Evolutionary conservation across 2,329 filamentous ascomycete species (phyloP).

Genomic region (Blastomyces silverae): DNA sequence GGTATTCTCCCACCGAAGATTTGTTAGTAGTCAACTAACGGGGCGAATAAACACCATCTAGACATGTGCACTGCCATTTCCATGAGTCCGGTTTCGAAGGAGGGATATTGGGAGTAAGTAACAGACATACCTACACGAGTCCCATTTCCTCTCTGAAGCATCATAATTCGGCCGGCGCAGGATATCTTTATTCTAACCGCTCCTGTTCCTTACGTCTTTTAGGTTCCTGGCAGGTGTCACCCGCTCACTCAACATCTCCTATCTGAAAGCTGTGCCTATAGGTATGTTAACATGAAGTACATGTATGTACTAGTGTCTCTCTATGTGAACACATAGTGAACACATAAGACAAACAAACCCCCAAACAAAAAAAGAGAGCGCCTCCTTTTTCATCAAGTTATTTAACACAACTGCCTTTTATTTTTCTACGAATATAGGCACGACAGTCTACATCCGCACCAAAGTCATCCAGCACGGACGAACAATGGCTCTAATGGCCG

Average conservation of each 20-base stretch:
- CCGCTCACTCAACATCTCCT: conserved; percentile 47
- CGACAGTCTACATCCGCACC: conserved; percentile 40
- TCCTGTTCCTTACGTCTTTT: background rate
- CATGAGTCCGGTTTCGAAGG: conserved; percentile 44
- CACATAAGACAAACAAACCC: no score
- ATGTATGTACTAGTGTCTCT: no score
- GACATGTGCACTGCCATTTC: conserved; percentile 51
- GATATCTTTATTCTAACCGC: background rate
- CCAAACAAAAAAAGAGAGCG: background rate
- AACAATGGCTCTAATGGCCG: conserved; percentile 49
- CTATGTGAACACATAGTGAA: no score
- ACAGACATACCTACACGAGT: conserved; percentile 1
- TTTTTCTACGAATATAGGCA: conserved; percentile 25
- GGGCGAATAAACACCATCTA: conserved; percentile 7
- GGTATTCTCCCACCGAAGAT: background rate
- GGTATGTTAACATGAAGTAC: conserved; percentile 26
- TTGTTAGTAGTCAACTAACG: background rate
- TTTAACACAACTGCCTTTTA: no score
- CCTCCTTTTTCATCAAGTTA: background rate
- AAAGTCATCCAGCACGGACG: conserved; percentile 44
- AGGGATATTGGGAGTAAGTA: conserved; percentile 46
- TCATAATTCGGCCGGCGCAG: background rate
- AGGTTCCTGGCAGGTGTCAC: conserved; percentile 48
- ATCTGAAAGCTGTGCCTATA: conserved; percentile 45
- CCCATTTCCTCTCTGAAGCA: background rate